These are phyloP conservation scores for Suillus americanus DNA, from an alignment of 768 basidiomycete genomes.

Conservation along the genomic window DNA sequence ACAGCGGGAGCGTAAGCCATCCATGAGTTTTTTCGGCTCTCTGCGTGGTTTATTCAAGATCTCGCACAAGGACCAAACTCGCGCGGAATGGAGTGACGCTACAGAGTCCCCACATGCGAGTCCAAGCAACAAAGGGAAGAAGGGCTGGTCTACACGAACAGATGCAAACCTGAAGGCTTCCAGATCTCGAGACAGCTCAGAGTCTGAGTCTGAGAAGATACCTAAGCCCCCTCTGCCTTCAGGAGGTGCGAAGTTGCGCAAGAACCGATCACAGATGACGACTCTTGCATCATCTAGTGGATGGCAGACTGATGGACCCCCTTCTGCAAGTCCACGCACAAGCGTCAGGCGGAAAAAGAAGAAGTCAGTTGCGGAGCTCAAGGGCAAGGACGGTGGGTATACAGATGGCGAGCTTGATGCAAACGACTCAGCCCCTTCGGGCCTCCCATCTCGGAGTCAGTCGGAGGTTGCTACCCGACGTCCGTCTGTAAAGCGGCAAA, in stretches of 20 bases:
- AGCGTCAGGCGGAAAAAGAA: constrained; percentile 16
- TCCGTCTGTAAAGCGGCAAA: neutral
- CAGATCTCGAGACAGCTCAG: constrained; percentile 13
- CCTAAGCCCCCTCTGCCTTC: neutral
- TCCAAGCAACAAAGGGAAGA: neutral
- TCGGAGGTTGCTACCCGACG: neutral
- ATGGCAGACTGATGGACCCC: constrained; percentile 19
- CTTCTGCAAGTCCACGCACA: constrained; percentile 7
- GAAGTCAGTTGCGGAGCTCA: constrained; percentile 24
- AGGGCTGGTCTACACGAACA: constrained; percentile 30
- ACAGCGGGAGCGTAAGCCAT: constrained; percentile 21
- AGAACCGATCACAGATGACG: constrained; percentile 6
- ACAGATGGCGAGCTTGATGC: constrained; percentile 25
- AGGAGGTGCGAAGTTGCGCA: constrained; percentile 13
- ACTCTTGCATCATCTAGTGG: constrained; percentile 9
- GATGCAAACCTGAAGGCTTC: constrained; percentile 19
- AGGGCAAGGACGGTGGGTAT: constrained; percentile 26
- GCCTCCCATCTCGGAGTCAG: neutral
- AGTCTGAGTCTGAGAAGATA: constrained; percentile 13
- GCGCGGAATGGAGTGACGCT: constrained; percentile 13
- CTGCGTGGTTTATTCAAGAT: constrained; percentile 24
- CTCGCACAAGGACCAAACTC: constrained; percentile 18
- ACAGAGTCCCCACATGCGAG: neutral
- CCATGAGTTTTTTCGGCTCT: constrained; percentile 26
- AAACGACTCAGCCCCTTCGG: neutral